Percentiles rank a stretch among this genome's conserved stretches.
Evolutionary conservation across 2,329 filamentous ascomycete species (phyloP).

Genomic region (Ceratocystis albifundus): DNA sequence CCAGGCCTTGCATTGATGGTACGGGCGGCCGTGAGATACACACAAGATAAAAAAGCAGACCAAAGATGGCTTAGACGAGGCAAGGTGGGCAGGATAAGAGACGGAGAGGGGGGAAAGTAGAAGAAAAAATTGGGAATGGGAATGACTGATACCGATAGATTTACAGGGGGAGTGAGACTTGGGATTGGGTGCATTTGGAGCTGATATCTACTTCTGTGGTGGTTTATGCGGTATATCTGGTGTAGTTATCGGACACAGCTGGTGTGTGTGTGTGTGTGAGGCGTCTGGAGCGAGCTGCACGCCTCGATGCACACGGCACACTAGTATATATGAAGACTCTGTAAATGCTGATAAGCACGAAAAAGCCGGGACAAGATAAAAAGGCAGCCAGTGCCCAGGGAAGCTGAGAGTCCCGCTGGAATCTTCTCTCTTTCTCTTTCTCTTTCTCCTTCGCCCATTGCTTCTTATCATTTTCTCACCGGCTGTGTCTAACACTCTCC

Average conservation of each 20-base stretch:
- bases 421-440: slow-evolving; percentile 5
- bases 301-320: background rate
- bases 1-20: background rate
- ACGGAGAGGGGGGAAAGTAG: background rate
- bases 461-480: no score
- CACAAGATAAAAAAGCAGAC: background rate
- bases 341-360: background rate
- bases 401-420: background rate
- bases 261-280: background rate
- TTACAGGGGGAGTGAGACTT: slow-evolving; percentile 10
- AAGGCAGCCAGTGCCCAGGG: background rate
- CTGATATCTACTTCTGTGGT: background rate
- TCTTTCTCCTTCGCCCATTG: background rate
- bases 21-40: background rate
- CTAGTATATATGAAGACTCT: background rate
- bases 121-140: background rate
- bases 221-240: background rate
- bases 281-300: background rate
- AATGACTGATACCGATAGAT: background rate
- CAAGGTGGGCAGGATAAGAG: background rate
- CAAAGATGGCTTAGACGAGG: background rate
- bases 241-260: background rate
- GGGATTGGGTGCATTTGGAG: background rate
- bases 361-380: background rate
- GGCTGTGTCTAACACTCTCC: slow-evolving; percentile 1